These are phyloP conservation scores for Symbiotaphrina buchneri DNA, from an alignment of 495 filamentous ascomycete species.

Conservation along the genomic window DNA sequence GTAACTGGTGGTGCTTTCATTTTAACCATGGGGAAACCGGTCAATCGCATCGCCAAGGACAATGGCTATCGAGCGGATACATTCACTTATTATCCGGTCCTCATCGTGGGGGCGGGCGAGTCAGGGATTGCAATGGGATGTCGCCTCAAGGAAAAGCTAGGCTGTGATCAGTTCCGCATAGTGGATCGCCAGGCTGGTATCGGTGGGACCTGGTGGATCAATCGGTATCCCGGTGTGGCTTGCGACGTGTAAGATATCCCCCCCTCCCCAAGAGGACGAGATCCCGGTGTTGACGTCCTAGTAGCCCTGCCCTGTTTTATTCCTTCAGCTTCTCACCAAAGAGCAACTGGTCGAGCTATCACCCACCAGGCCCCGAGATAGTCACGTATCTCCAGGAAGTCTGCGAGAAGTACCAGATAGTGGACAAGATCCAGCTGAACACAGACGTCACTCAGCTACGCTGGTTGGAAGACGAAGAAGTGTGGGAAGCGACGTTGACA, in stretches of 20 bases:
- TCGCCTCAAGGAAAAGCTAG: constrained; percentile 30
- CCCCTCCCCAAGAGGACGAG: too few species aligned
- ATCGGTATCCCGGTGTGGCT: constrained; percentile 40
- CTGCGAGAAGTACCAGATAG: constrained; percentile 31
- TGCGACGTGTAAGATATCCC: constrained; percentile 13
- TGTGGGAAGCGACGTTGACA: constrained; percentile 14
- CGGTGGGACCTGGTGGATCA: constrained; percentile 48
- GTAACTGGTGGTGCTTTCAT: too few species aligned
- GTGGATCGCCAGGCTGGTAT: constrained; percentile 37
- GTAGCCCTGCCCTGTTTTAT: constrained; percentile 26
- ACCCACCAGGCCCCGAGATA: constrained; percentile 32
- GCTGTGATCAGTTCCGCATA: constrained; percentile 38
- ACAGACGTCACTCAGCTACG: constrained; percentile 29
- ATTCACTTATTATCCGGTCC: constrained; percentile 3
- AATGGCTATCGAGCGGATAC: too few species aligned
- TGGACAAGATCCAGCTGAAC: constrained; percentile 34
- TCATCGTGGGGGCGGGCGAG: constrained; percentile 37
- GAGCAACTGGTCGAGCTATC: constrained; percentile 28
- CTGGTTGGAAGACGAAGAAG: constrained; percentile 29
- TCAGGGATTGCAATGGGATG: constrained; percentile 45
- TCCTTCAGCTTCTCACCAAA: constrained; percentile 40
- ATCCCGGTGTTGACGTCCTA: too few species aligned
- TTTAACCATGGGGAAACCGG: too few species aligned
- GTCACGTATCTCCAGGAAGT: constrained; percentile 33
- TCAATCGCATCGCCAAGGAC: constrained; percentile 1